Base-by-base conservation (phyloP, 2,329 filamentous ascomycete genomes). In the Fusarium abutilonis region DNA sequence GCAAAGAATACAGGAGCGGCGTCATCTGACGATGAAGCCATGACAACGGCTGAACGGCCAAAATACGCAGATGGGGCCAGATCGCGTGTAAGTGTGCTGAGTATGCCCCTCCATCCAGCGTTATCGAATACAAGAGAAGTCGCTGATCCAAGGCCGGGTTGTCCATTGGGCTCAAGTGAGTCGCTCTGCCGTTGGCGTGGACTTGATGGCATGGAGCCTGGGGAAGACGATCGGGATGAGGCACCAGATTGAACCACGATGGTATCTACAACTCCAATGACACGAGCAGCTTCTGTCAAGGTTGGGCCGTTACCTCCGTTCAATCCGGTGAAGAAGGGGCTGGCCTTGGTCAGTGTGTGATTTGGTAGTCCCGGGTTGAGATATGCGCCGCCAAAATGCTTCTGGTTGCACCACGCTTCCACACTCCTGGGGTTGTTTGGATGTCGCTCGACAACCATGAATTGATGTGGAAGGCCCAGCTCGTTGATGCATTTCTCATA, bases 401-500 rank as follows among this genome's bases (percentile, higher is more conserved):
- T 85, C 70, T 92, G 88, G 54, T 87, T 84, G 67, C 92, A 86
- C 75, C 91, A 88, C 1, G 86, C 79, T 72, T 93, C 90, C 59
- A 95, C 84, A 14, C 86, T 87, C 4, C 82, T 82, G 46, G 86
- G 84, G 2, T 84, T 86, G 63, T 84, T 87, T 5, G 86, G 81
- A 4, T 87, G 86, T 50, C 89, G 83, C 73, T 94, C 91, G 9
- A 94, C 86, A 34, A 89, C 88, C 13, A 86, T 83, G 66, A 95
- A 91, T 43, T 90, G 87, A 70, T 96, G 91, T 10, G 92, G 92
- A n/a, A 96, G 79, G n/a, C 92, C 91, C 9, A 96, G 83, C 70
- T 91, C 89, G 68, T 91, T 91, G 75, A 91, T 89, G 67, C 89
- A 91, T 70, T 91, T 96, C 71, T 93, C 91, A 73, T 93, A 94